Conservation (phyloP, 805 yeast genomes). For the Candida silvatica region DNA sequence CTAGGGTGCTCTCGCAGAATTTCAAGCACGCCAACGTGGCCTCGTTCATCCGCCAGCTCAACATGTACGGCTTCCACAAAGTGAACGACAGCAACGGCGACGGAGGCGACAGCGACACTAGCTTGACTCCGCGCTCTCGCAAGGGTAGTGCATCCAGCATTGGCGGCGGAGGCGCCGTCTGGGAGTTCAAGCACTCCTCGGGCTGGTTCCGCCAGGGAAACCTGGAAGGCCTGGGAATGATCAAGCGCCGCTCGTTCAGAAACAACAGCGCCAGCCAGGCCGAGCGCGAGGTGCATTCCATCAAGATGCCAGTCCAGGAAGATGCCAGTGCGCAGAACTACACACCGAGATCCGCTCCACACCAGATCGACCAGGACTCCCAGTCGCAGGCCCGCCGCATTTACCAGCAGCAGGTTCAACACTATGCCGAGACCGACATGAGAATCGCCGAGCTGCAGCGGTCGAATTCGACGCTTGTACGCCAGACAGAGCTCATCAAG, state of each 20-base stretch:
- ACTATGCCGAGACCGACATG: background rate
- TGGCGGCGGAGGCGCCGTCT: slow-evolving; percentile 20
- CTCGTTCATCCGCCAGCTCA: slow-evolving; percentile 68
- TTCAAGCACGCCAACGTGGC: slow-evolving; percentile 80
- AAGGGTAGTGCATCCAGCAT: slow-evolving; percentile 13
- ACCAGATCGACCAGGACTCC: background rate
- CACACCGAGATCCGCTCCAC: background rate
- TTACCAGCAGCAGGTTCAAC: slow-evolving; percentile 6
- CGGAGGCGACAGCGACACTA: slow-evolving; percentile 3
- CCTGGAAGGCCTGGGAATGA: slow-evolving; percentile 57
- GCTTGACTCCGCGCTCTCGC: background rate
- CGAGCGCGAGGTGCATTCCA: slow-evolving; percentile 22
- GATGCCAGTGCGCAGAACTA: slow-evolving; percentile 1
- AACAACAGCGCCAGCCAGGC: slow-evolving; percentile 12
- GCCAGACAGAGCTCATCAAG: slow-evolving; percentile 37
- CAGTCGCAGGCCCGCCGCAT: slow-evolving; percentile 7
- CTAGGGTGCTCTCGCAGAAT: slow-evolving; percentile 57
- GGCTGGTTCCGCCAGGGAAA: slow-evolving; percentile 79
- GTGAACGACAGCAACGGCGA: slow-evolving; percentile 34
- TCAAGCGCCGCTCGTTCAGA: slow-evolving; percentile 62
- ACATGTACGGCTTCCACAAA: slow-evolving; percentile 80
- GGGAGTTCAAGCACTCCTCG: slow-evolving; percentile 89
- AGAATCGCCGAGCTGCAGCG: background rate
- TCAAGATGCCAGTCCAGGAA: slow-evolving; percentile 11
- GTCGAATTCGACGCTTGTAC: slow-evolving; percentile 29